Conservation (phyloP, 495 filamentous ascomycete genomes). For the Talaromyces liani region DNA sequence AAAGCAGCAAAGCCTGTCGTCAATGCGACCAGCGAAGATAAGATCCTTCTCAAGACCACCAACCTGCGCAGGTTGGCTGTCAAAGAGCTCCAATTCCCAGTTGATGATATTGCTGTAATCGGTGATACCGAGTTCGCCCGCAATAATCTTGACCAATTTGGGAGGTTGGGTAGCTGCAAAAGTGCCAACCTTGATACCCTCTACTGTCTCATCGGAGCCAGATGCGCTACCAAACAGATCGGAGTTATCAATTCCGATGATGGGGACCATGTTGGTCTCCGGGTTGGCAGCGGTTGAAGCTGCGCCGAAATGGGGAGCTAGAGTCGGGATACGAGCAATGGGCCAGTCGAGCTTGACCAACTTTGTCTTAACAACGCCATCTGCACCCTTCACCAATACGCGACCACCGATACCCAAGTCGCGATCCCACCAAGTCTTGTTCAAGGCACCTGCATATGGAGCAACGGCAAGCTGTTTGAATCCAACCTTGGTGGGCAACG, state of each 20-base stretch:
- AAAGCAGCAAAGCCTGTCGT: conserved; percentile 96
- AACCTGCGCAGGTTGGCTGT: conserved; percentile 75
- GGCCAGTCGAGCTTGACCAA: conserved; percentile 91
- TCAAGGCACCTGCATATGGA: conserved; percentile 82
- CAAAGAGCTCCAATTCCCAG: conserved; percentile 97
- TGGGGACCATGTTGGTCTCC: conserved; percentile 92
- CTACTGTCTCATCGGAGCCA: conserved; percentile 21
- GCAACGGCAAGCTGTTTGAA: conserved; percentile 89
- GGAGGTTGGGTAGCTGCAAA: conserved; percentile 78
- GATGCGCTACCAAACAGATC: conserved; percentile 29
- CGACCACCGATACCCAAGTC: conserved; percentile 86
- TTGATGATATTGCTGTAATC: conserved; percentile 70
- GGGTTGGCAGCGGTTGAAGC: conserved; percentile 69
- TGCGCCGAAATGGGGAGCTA: conserved; percentile 89
- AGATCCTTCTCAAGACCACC: conserved; percentile 89
- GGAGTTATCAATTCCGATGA: conserved; percentile 80
- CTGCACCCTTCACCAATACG: conserved; percentile 70
- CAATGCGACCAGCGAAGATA: conserved; percentile 90
- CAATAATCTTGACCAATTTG: conserved; percentile 76
- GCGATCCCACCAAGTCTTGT: conserved; percentile 88
- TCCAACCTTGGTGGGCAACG: conserved; percentile 68
- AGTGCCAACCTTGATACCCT: conserved; percentile 36
- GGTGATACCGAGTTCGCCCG: conserved; percentile 59
- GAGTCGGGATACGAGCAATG: conserved; percentile 83
- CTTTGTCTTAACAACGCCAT: conserved; percentile 73